Evolutionary conservation across 192 early-diverging fungal species (phyloP).

Genomic region (Coemansia sp.): DNA sequence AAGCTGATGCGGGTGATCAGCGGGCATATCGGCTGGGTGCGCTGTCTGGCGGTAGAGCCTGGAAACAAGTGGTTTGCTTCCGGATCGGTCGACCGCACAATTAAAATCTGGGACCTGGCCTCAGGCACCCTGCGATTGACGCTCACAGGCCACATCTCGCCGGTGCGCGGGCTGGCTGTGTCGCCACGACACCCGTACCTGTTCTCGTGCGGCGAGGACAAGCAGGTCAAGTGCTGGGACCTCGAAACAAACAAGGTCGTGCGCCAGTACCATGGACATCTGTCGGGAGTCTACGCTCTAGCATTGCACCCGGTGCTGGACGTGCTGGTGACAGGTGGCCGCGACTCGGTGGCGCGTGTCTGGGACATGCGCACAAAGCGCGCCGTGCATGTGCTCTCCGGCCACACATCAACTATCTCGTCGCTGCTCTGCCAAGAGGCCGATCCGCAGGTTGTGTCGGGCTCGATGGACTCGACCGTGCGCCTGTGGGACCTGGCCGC

Average conservation of each 20-base stretch:
- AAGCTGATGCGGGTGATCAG: conserved; percentile 89
- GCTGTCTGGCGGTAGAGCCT: conserved; percentile 87
- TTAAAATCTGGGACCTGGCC: conserved; percentile 99
- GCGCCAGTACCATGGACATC: conserved; percentile 97
- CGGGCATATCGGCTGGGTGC: conserved; percentile 97
- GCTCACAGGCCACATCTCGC: conserved; percentile 94
- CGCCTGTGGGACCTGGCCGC: conserved; percentile 96
- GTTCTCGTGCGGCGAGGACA: conserved; percentile 97
- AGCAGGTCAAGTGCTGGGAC: conserved; percentile 99
- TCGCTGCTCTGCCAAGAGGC: conserved; percentile 89
- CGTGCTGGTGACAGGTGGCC: conserved; percentile 88
- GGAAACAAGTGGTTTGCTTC: conserved; percentile 99
- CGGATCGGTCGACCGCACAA: conserved; percentile 94
- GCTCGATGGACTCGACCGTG: conserved; percentile 90
- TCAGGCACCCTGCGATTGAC: conserved; percentile 94
- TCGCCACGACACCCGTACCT: conserved; percentile 95
- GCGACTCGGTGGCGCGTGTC: conserved; percentile 91
- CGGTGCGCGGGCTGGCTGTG: conserved; percentile 90
- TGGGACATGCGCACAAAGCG: conserved; percentile 99
- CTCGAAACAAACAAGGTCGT: conserved; percentile 99
- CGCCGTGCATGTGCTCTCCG: conserved; percentile 81
- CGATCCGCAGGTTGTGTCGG: conserved; percentile 95
- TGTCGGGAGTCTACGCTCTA: conserved; percentile 90
- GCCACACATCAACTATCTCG: conserved; percentile 83
- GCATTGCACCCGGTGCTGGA: conserved; percentile 93